Evolutionary conservation across 2,329 filamentous ascomycete genomes (phyloP).

Genomic region (Esteya vermicola): DNA sequence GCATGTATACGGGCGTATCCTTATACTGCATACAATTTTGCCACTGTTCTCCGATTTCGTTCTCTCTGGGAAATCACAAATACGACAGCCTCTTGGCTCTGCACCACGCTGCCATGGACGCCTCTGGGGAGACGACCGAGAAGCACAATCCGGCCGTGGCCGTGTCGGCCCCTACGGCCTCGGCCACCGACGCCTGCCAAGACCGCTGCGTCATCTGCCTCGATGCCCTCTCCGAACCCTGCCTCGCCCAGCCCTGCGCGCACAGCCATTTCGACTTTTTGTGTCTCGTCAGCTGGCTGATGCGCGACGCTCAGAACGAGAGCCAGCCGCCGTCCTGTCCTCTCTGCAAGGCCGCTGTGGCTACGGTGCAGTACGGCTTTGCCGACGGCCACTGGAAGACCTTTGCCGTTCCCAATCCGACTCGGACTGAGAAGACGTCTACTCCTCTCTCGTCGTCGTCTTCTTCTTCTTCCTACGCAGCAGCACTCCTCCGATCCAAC

Average conservation of each 20-base stretch:
- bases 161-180: not conserved
- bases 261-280: slow-evolving; percentile 76
- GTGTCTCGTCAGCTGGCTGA: slow-evolving; percentile 64
- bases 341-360: slow-evolving; percentile 51
- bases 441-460: not conserved
- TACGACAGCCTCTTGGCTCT: too few relatives aligned
- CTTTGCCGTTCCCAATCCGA: slow-evolving; percentile 30
- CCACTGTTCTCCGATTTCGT: too few relatives aligned
- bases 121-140: too few relatives aligned
- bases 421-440: not conserved
- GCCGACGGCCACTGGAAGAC: slow-evolving; percentile 37
- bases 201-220: slow-evolving; percentile 76
- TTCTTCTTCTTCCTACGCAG: not conserved
- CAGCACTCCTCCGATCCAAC: not conserved
- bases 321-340: slow-evolving; percentile 63
- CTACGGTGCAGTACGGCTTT: slow-evolving; percentile 52
- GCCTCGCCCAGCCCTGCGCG: slow-evolving; percentile 59
- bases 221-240: slow-evolving; percentile 56
- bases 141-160: too few relatives aligned
- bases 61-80: too few relatives aligned
- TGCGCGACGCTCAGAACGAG: too few relatives aligned
- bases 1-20: too few relatives aligned
- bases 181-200: slow-evolving; percentile 16
- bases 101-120: too few relatives aligned
- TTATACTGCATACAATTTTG: too few relatives aligned